Percentiles rank a stretch among this genome's conserved stretches.
Conservation (phyloP, 2,329 filamentous ascomycete species). For the Fusarium fujikuroi region DNA sequence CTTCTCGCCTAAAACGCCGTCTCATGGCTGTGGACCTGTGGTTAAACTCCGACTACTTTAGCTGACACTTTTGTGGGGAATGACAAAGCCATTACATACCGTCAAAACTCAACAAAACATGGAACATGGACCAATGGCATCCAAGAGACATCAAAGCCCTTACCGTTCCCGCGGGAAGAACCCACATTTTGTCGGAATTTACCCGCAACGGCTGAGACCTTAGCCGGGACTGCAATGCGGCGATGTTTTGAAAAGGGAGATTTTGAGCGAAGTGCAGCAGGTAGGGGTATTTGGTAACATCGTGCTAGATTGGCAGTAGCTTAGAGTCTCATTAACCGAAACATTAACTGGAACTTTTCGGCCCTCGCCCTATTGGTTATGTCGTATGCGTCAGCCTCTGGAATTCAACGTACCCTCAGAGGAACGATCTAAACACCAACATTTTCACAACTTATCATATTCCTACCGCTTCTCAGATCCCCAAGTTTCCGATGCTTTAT, state of each 20-base stretch:
- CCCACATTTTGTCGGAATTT: not conserved
- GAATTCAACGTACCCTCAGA: not conserved
- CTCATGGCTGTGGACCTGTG: not conserved
- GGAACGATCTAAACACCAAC: not conserved
- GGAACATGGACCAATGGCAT: not conserved
- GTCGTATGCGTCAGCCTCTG: not conserved
- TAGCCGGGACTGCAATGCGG: not conserved
- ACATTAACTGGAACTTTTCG: not conserved
- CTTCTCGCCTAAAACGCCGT: not conserved
- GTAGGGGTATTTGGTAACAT: not conserved
- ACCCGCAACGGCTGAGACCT: not conserved
- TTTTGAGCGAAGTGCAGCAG: not conserved
- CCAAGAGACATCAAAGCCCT: not conserved
- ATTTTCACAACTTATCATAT: not conserved
- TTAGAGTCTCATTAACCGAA: not conserved
- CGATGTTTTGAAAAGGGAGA: not conserved
- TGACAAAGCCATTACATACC: not conserved
- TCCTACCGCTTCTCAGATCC: not conserved
- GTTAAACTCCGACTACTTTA: not conserved
- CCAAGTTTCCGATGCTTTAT: not conserved
- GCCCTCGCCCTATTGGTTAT: not conserved
- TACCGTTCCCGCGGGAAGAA: not conserved
- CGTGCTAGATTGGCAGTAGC: not conserved
- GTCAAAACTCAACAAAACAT: not conserved
- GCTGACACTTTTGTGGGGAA: not conserved